phyloP scores from a whole-genome alignment of 148 eudicot genomes.

The Talinum fruticosum region DNA sequence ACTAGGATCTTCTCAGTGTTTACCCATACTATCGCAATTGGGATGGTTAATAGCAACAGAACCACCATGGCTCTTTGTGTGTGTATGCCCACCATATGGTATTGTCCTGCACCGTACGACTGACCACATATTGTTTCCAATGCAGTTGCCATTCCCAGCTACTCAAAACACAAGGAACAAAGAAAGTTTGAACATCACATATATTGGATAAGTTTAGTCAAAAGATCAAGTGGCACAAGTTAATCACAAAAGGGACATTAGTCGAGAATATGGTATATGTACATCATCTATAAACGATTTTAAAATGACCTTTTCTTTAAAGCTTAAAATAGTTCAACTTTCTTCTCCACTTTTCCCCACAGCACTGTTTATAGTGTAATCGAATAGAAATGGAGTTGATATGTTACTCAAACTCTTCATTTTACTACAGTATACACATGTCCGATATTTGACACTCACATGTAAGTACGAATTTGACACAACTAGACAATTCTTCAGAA shows the following conservation, averaged over 20 bases:
- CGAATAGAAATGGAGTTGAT: neutral
- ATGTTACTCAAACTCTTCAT: no score
- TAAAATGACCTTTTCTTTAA: no score
- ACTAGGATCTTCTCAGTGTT: slow-evolving; percentile 46
- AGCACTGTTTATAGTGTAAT: no score
- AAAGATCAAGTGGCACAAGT: neutral
- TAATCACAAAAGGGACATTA: neutral
- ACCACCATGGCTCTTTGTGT: slow-evolving; percentile 56
- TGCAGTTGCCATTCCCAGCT: slow-evolving; percentile 72
- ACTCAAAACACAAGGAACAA: slow-evolving; percentile 2
- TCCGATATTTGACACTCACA: no score
- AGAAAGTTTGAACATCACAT: neutral
- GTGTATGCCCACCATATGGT: slow-evolving; percentile 59
- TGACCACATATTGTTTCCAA: slow-evolving; percentile 69
- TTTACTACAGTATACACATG: no score
- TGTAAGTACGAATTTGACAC: no score
- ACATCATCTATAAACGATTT: neutral
- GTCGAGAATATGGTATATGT: neutral
- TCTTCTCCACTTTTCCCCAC: neutral
- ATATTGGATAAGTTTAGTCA: neutral
- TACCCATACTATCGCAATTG: slow-evolving; percentile 54
- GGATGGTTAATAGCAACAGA: slow-evolving; percentile 43
- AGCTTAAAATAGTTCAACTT: no score
- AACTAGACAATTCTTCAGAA: no score
- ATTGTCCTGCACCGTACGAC: slow-evolving; percentile 65